phyloP scores from a whole-genome alignment of 2,329 filamentous ascomycete species.

The Fusarium coffeatum region DNA sequence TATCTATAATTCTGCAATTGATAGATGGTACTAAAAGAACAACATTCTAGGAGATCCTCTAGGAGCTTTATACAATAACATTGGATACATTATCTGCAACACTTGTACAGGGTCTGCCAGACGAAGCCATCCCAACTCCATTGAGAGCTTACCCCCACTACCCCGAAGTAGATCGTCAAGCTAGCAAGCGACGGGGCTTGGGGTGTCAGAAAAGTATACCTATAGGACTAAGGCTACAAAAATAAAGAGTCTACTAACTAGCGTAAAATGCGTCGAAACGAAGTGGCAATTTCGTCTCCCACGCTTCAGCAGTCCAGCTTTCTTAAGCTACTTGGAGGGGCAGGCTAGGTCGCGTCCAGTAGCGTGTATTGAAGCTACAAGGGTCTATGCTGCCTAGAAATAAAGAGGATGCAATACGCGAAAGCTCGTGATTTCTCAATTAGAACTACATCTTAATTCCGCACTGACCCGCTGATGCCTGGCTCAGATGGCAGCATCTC shows the following conservation, averaged over 20 bases:
- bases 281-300: neutral
- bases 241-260: neutral
- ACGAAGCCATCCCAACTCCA: conserved; percentile 30
- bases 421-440: conserved; percentile 41
- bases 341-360: conserved; percentile 24
- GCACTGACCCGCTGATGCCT: conserved; percentile 41
- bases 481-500: conserved; percentile 5
- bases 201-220: neutral
- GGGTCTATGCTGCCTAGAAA: conserved; percentile 45
- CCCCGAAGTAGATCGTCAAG: conserved; percentile 6
- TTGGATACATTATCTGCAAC: neutral
- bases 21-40: neutral
- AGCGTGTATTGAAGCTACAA: conserved; percentile 27
- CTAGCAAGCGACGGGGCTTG: conserved; percentile 3
- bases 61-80: conserved; percentile 36
- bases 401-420: conserved; percentile 29
- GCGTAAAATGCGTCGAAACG: accelerated
- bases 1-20: neutral
- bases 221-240: neutral
- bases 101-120: neutral
- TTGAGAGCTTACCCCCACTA: conserved; percentile 11
- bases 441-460: neutral
- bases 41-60: neutral
- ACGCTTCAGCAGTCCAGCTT: neutral
- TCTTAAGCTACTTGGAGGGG: neutral